phyloP scores from a whole-genome alignment of 208 protist species.

The Trypanosoma boissoni region DNA sequence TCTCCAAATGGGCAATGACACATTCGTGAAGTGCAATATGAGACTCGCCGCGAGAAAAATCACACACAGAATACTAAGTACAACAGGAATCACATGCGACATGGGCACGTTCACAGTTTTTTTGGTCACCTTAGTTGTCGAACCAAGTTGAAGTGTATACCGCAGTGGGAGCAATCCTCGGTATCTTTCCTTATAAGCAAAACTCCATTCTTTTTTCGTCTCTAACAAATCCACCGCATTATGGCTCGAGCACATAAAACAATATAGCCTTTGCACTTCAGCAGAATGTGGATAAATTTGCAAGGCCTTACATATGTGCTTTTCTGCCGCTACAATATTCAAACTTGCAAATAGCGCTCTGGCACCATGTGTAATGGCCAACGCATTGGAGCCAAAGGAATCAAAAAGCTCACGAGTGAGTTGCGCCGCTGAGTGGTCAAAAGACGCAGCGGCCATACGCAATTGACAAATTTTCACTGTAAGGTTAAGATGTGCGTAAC shows the following conservation, averaged over 20 bases:
- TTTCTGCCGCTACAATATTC: conserved; percentile 16
- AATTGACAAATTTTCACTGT: conserved; percentile 12
- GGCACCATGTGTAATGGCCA: conserved; percentile 8
- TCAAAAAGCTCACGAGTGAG: conserved; percentile 3
- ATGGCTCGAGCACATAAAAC: conserved; percentile 9
- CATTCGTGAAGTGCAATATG: conserved; percentile 2
- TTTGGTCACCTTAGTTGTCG: too few species aligned
- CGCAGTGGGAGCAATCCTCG: conserved; percentile 17
- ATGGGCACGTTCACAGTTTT: too few species aligned
- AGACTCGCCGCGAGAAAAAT: neutral
- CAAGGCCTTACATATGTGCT: conserved; percentile 18
- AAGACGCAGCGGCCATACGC: conserved; percentile 16
- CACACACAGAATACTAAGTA: conserved; percentile 5
- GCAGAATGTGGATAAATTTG: conserved; percentile 20
- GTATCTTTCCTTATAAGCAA: conserved; percentile 11
- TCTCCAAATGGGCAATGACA: neutral
- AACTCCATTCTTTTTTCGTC: neutral
- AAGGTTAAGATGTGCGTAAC: conserved; percentile 10
- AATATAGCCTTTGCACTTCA: conserved; percentile 18
- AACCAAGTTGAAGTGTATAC: neutral
- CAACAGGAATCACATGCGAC: conserved; percentile 1
- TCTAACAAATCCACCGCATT: neutral
- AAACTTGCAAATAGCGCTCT: conserved; percentile 21
- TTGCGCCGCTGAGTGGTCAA: conserved; percentile 6
- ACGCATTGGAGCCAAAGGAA: conserved; percentile 2